These are phyloP conservation scores for Solanum chaucha DNA, from an alignment of 257 asterid species.

Conservation along the genomic window DNA sequence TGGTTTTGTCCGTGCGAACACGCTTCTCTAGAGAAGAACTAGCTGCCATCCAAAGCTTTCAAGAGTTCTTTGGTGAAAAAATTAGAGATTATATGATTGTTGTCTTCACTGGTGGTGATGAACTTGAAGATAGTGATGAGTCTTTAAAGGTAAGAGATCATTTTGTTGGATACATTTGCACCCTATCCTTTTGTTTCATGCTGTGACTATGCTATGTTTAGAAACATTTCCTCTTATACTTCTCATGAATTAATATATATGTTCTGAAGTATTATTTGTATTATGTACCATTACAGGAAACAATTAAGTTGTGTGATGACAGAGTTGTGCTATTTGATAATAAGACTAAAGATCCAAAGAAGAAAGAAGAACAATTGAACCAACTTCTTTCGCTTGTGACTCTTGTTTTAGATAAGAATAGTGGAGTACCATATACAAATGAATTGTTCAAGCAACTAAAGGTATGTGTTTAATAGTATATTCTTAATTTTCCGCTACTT, in stretches of 20 bases:
- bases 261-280: background rate
- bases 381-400: constrained; percentile 36
- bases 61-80: constrained; percentile 48
- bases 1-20: constrained; percentile 53
- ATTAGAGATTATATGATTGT: constrained; percentile 58
- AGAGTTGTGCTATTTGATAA: constrained; percentile 56
- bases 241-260: background rate
- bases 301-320: constrained; percentile 41
- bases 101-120: constrained; percentile 81
- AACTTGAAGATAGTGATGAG: constrained; percentile 44
- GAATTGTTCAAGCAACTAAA: constrained; percentile 31
- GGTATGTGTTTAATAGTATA: constrained; percentile 5
- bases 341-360: constrained; percentile 26
- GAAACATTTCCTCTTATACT: background rate
- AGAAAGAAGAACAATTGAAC: constrained; percentile 22
- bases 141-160: constrained; percentile 33
- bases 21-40: constrained; percentile 65
- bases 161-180: background rate
- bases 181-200: too few species aligned
- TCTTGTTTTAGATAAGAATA: constrained; percentile 29
- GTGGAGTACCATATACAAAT: constrained; percentile 44
- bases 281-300: constrained; percentile 15
- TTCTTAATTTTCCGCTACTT: too few species aligned
- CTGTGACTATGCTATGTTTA: background rate
- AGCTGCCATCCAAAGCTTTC: constrained; percentile 48